phyloP scores from a whole-genome alignment of 768 basidiomycete genomes.

The Pleurotus salmoneostramineus region DNA sequence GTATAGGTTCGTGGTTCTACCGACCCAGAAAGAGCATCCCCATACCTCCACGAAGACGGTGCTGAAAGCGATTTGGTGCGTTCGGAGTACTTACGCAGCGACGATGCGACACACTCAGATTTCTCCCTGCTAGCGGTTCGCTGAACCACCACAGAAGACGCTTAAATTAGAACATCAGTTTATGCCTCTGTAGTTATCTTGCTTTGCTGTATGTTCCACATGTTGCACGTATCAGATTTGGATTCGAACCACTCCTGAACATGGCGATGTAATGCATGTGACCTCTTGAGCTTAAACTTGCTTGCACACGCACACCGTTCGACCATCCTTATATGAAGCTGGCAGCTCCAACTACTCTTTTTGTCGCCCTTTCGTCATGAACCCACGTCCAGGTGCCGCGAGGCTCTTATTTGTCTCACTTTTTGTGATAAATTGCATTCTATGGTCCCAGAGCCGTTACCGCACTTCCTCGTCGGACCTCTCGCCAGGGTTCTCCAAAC shows the following conservation, averaged over 20 bases:
- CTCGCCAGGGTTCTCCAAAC: neutral
- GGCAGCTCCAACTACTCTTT: neutral
- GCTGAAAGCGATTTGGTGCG: neutral
- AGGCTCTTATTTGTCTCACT: conserved; percentile 42
- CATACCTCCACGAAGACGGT: neutral
- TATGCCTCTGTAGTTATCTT: neutral
- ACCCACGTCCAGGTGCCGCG: neutral
- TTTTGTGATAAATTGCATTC: conserved; percentile 52
- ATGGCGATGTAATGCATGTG: neutral
- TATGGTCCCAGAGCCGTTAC: conserved; percentile 65
- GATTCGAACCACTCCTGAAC: no score
- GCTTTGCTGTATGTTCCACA: neutral
- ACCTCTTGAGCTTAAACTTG: neutral
- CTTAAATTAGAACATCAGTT: neutral
- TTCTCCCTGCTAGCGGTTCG: neutral
- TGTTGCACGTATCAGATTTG: neutral
- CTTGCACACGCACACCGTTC: neutral
- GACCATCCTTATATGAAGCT: neutral
- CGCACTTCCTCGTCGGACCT: conserved; percentile 22
- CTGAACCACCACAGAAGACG: neutral
- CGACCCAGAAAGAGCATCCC: neutral
- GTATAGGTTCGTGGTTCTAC: neutral
- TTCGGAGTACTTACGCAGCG: neutral
- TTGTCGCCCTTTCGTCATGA: neutral
- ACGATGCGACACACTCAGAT: no score